phyloP scores from a whole-genome alignment of 2,329 filamentous ascomycete species.

The Xylaria sp. region DNA sequence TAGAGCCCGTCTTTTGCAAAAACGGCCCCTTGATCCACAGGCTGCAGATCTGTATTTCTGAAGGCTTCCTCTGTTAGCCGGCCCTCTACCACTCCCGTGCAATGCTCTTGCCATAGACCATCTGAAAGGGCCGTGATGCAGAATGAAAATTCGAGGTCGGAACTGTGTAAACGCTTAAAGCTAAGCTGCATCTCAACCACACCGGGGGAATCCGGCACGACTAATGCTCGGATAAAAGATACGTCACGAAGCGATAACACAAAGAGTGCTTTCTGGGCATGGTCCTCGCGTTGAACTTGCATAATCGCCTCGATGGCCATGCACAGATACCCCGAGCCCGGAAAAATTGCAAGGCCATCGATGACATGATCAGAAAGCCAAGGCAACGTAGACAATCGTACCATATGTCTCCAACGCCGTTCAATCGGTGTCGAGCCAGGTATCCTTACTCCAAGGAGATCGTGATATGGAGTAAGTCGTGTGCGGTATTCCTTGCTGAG shows the following conservation, averaged over 20 bases:
- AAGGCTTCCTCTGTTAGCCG: neutral
- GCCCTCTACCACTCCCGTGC: neutral
- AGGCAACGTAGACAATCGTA: conserved; percentile 20
- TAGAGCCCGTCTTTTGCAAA: conserved; percentile 18
- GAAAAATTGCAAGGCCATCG: conserved; percentile 29
- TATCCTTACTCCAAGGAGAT: conserved; percentile 32
- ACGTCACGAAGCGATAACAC: neutral
- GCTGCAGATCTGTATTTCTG: neutral
- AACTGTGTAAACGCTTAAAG: neutral
- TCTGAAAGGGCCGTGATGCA: neutral
- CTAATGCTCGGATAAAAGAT: neutral
- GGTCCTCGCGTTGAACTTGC: neutral
- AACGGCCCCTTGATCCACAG: neutral
- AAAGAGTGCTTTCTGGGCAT: neutral
- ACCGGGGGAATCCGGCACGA: neutral
- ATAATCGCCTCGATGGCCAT: neutral
- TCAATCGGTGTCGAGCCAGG: conserved; percentile 17
- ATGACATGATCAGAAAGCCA: conserved; percentile 37
- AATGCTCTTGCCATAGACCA: neutral
- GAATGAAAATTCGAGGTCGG: neutral
- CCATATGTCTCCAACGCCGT: conserved; percentile 32
- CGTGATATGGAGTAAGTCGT: conserved; percentile 28
- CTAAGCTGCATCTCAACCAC: neutral
- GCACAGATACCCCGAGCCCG: conserved; percentile 6
- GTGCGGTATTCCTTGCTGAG: conserved; percentile 23